Evolutionary conservation across 2,329 filamentous ascomycete genomes (phyloP).

Genomic region (Trichophyton mentagrophytes): DNA sequence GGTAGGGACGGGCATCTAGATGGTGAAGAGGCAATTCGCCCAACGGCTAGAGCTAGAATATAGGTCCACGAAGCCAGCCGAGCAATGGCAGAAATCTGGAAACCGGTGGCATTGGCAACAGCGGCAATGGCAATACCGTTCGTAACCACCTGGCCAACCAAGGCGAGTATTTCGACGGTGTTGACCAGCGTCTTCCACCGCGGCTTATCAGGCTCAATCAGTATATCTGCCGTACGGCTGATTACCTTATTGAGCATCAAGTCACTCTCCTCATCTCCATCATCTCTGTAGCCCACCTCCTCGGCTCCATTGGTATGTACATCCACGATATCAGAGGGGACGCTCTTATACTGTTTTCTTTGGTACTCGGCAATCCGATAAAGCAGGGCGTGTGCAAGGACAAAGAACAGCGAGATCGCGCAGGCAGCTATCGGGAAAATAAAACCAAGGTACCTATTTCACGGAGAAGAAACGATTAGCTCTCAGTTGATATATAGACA

Average conservation of each 20-base stretch:
- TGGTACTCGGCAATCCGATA: slow-evolving; percentile 43
- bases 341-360: slow-evolving; percentile 44
- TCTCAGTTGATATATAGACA: too few relatives aligned
- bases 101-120: slow-evolving; percentile 42
- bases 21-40: slow-evolving; percentile 53
- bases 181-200: slow-evolving; percentile 58
- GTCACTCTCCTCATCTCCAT: slow-evolving; percentile 40
- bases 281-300: slow-evolving; percentile 42
- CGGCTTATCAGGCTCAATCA: slow-evolving; percentile 59
- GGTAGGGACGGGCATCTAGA: slow-evolving; percentile 55
- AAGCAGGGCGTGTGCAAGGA: slow-evolving; percentile 47
- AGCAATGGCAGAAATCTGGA: slow-evolving; percentile 50
- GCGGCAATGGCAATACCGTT: slow-evolving; percentile 54
- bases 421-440: slow-evolving; percentile 64
- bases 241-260: slow-evolving; percentile 44
- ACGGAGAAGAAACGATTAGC: neutral
- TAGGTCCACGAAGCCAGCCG: slow-evolving; percentile 70
- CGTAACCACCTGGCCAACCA: slow-evolving; percentile 57
- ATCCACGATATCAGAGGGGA: slow-evolving; percentile 25
- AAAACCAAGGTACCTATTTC: slow-evolving; percentile 52
- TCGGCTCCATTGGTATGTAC: slow-evolving; percentile 42
- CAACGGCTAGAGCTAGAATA: slow-evolving; percentile 56
- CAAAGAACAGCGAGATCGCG: slow-evolving; percentile 54
- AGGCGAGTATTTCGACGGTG: slow-evolving; percentile 59
- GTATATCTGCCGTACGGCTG: slow-evolving; percentile 36